Conservation (phyloP, 176 grass and related monocot genomes). For the Aegilops speltoides region DNA sequence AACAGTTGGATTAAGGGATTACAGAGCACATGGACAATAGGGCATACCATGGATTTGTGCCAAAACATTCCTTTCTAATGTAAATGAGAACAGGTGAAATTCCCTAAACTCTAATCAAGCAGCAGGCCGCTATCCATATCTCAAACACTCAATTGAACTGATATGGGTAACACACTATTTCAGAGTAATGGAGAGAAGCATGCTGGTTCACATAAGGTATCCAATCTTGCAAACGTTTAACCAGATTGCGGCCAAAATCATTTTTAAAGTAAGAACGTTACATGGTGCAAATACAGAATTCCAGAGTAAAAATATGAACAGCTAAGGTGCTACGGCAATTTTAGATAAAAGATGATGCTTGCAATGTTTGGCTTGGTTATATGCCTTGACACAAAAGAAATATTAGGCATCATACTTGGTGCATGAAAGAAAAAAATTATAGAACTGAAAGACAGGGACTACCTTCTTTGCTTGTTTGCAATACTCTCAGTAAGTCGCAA, state of each 20-base stretch:
- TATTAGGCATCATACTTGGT: background rate
- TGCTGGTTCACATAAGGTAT: background rate
- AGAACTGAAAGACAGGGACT: background rate
- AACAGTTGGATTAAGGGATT: background rate
- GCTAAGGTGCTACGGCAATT: background rate
- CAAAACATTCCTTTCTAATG: background rate
- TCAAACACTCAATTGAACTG: background rate
- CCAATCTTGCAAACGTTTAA: background rate
- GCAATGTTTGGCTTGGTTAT: background rate
- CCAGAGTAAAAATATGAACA: background rate
- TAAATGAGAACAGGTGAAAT: background rate
- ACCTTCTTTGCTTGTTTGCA: slow-evolving; percentile 57
- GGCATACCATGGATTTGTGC: background rate
- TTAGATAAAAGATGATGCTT: background rate
- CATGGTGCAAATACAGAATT: slow-evolving; percentile 4
- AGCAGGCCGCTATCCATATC: background rate
- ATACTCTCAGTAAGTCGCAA: slow-evolving; percentile 55
- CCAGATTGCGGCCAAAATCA: background rate
- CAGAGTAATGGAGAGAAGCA: background rate
- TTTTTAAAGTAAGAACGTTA: background rate
- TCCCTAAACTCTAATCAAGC: background rate
- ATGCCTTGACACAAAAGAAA: background rate
- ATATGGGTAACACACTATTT: background rate
- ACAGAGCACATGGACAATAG: background rate
- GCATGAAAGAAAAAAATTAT: background rate